These are phyloP conservation scores for Mycena metata DNA, from an alignment of 768 basidiomycete genomes.

Conservation along the genomic window DNA sequence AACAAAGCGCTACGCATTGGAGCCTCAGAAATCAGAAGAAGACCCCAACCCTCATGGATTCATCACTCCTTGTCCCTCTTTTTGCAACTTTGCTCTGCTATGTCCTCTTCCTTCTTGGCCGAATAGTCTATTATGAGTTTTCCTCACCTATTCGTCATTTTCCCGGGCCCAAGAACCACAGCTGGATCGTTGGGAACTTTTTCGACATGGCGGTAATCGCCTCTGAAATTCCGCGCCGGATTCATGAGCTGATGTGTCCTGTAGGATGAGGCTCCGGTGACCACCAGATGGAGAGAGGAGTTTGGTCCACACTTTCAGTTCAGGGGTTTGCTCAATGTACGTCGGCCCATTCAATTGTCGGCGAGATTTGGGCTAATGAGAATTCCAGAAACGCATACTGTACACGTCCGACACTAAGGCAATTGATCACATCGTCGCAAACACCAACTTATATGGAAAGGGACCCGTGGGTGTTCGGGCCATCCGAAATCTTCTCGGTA, in stretches of 20 bases:
- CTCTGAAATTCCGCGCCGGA: neutral
- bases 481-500: conserved; percentile 1
- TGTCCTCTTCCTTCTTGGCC: neutral
- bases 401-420: conserved; percentile 12
- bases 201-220: conserved; percentile 1
- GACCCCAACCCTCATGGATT: neutral
- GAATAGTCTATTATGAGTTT: conserved; percentile 3
- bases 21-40: conserved; percentile 4
- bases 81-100: conserved; percentile 6
- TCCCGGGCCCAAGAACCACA: conserved; percentile 5
- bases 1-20: neutral
- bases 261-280: neutral
- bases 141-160: too few species aligned
- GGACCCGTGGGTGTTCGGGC: conserved; percentile 1
- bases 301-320: conserved; percentile 8
- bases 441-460: conserved; percentile 12
- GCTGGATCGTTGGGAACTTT: conserved; percentile 7
- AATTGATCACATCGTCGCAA: conserved; percentile 12
- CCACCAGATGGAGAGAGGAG: neutral
- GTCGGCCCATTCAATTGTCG: conserved; percentile 5
- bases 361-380: conserved; percentile 13
- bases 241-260: conserved; percentile 3
- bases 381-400: conserved; percentile 3
- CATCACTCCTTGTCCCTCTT: conserved; percentile 6
- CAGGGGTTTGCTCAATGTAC: conserved; percentile 15